phyloP scores from a whole-genome alignment of 305 asterid species.

The Andrographis paniculata region DNA sequence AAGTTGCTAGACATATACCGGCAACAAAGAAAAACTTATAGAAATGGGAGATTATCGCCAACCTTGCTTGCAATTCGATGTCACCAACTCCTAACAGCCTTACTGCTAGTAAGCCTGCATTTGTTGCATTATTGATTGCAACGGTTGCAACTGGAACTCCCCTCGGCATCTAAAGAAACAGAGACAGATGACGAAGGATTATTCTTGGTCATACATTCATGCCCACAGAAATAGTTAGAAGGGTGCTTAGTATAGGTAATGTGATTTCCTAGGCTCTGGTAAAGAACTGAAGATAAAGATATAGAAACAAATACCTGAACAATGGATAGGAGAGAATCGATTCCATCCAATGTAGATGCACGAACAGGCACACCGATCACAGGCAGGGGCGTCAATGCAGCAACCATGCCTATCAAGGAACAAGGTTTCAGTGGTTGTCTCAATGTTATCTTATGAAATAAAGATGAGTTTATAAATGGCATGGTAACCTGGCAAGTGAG shows the following conservation, averaged over 20 bases:
- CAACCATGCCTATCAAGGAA: constrained; percentile 73
- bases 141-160: constrained; percentile 97
- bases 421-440: constrained; percentile 5
- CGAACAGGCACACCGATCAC: constrained; percentile 98
- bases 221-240: background rate
- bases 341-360: constrained; percentile 81
- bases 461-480: too few relatives aligned
- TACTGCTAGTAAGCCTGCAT: constrained; percentile 85
- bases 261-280: too few relatives aligned
- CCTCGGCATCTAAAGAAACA: constrained; percentile 71
- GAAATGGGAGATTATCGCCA: constrained; percentile 6
- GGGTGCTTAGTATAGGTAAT: too few relatives aligned
- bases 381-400: constrained; percentile 91
- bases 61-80: constrained; percentile 70
- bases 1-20: constrained; percentile 2
- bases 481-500: constrained; percentile 89
- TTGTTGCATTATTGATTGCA: constrained; percentile 84
- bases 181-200: constrained; percentile 1
- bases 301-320: constrained; percentile 56
- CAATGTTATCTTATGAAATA: too few relatives aligned
- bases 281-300: too few relatives aligned
- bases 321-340: constrained; percentile 86
- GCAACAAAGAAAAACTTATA: background rate
- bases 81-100: constrained; percentile 77
- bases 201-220: background rate